Base-by-base conservation (phyloP, 1,284 basidiomycete species). In the Laetiporus sulphureus region DNA sequence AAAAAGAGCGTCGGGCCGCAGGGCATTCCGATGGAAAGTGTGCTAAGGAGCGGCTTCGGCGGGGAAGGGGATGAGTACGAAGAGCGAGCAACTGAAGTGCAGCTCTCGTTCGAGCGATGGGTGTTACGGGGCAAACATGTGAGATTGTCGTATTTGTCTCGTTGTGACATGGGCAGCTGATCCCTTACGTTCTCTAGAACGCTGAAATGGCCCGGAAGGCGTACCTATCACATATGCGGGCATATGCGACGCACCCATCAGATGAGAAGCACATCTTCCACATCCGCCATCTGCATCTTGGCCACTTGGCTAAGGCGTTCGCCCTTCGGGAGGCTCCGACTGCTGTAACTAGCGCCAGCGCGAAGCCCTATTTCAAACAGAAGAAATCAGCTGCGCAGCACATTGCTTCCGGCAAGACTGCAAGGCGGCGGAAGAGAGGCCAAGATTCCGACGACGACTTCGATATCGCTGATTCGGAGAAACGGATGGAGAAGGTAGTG, bases 201-300 rank as follows among this genome's bases (percentile, higher is more conserved):
- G 72, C 78, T 7, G 67, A 72, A 4, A 62, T 87, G 4, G 94
- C 96, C 3, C 79, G 91, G 27, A 85, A 78, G 55, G 96, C 92
- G 0, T 99, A 88, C 64, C 38, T 83, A 19, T 96, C 95, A 0
- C 92, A 95, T 61, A 83, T 98, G 64, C 78, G 96, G 42, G 96
- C 96, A 0, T 99, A 99, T 63, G 90, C 96, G 7, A 99, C 96
- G 0, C 96, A 99, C 66, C 94, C 95, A 0, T 77, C 88, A 3
- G 83, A 85, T 47, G 96, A 99, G 62, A 98, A 98, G 56, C 81
- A 89, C 48, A 90, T 96, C 45, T 99, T 99, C 71, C 93, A 97
- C 63, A 82, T 97, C 42, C 85, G 89, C 24, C 79, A 92, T 53
- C 72, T 99, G 7, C 96, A 99, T 60, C 76, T 97, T 31, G 96